A percentile compares a stretch with the other conserved stretches of the same genome.
Conservation (phyloP, 2,329 filamentous ascomycete genomes). For the Xenosphaeropsis pyriputrescens region DNA sequence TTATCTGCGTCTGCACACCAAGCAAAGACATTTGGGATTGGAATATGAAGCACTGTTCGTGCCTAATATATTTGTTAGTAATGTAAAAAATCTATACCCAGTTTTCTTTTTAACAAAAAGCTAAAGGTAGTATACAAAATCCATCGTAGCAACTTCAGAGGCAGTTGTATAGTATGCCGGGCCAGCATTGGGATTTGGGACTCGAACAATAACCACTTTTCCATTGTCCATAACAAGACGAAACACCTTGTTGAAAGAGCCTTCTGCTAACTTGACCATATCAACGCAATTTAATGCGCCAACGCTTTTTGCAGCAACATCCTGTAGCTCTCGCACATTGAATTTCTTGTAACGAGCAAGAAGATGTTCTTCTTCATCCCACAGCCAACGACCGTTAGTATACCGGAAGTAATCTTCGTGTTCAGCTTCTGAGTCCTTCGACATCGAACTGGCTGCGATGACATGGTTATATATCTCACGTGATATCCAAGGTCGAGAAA, state of each 20-base stretch:
- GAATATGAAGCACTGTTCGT: background rate
- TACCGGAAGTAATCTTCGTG: slow-evolving; percentile 11
- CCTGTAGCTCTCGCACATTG: slow-evolving; percentile 18
- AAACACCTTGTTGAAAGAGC: slow-evolving; percentile 21
- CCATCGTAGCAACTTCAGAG: slow-evolving; percentile 11
- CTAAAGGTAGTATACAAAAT: slow-evolving; percentile 4
- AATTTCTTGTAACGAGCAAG: slow-evolving; percentile 19
- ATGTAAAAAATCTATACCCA: no score
- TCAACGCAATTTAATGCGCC: slow-evolving; percentile 16
- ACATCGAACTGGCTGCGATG: no score
- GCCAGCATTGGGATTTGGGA: slow-evolving; percentile 7
- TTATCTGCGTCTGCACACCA: background rate
- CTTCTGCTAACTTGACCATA: slow-evolving; percentile 21
- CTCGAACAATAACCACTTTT: slow-evolving; percentile 9
- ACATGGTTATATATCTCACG: no score
- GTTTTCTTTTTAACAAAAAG: background rate
- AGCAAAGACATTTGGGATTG: background rate
- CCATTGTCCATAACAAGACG: slow-evolving; percentile 13
- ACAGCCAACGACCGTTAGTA: slow-evolving; percentile 17
- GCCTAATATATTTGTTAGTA: background rate
- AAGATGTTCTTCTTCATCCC: slow-evolving; percentile 19
- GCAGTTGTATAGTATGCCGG: slow-evolving; percentile 7
- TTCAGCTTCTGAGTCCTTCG: background rate
- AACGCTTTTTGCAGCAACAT: slow-evolving; percentile 14
- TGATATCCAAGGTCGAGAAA: no score